These are phyloP conservation scores for Aurinia saxatilis DNA, from an alignment of 345 rosid species.

Conservation along the genomic window DNA sequence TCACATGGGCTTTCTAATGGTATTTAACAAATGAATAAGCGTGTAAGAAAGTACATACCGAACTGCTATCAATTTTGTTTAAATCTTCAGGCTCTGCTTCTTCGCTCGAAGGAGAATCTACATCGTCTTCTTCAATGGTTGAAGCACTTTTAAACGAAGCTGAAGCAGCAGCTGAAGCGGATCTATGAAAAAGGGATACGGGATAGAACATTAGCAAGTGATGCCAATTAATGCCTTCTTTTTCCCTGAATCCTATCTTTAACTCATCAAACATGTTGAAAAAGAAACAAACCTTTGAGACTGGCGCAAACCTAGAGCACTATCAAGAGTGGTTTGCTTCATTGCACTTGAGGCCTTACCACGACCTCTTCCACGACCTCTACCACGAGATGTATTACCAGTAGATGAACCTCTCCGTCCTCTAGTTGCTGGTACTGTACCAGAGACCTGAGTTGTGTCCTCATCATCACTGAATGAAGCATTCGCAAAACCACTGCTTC, in stretches of 20 bases:
- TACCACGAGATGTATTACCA: conserved; percentile 38
- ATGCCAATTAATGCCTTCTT: conserved; percentile 5
- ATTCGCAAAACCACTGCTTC: conserved; percentile 43
- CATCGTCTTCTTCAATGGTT: conserved; percentile 51
- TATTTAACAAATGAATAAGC: neutral
- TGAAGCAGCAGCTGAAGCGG: conserved; percentile 52
- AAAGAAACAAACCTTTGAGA: conserved; percentile 55
- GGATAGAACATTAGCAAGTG: conserved; percentile 8
- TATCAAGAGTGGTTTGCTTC: conserved; percentile 90
- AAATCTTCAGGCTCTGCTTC: conserved; percentile 42
- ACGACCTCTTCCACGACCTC: conserved; percentile 85
- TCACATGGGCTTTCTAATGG: no score
- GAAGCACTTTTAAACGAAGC: conserved; percentile 48
- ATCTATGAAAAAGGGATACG: conserved; percentile 35
- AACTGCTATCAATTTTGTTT: conserved; percentile 48
- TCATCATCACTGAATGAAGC: conserved; percentile 92
- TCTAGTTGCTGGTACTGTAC: conserved; percentile 43
- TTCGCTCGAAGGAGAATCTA: conserved; percentile 81
- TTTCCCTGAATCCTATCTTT: neutral
- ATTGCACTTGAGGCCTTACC: conserved; percentile 61
- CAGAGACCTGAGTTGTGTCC: conserved; percentile 49
- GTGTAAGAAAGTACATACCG: conserved; percentile 40
- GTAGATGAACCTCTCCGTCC: conserved; percentile 52
- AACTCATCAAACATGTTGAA: neutral
- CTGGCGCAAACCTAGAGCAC: conserved; percentile 57